Conservation (phyloP, 1,284 basidiomycete genomes). For the Porodaedalea pini region DNA sequence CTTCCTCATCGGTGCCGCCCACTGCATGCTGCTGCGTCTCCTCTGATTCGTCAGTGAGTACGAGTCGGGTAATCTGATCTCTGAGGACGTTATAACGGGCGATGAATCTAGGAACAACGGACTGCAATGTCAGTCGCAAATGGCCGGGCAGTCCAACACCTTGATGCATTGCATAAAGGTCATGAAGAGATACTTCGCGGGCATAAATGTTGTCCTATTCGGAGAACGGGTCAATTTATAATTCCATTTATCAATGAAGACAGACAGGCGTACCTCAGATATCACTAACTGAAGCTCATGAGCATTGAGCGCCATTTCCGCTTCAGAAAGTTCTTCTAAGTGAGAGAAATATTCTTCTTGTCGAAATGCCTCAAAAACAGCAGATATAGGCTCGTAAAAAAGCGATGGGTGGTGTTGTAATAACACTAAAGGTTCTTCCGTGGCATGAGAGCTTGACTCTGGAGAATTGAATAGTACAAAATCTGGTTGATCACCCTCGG, state of each 20-base stretch:
- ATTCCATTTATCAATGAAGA: background rate
- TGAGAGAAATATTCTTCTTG: constrained; percentile 50
- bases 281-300: constrained; percentile 60
- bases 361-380: constrained; percentile 65
- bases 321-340: constrained; percentile 46
- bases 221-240: constrained; percentile 17
- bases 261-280: constrained; percentile 51
- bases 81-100: constrained; percentile 61
- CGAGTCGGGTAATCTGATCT: constrained; percentile 49
- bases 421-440: constrained; percentile 35
- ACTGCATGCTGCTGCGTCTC: constrained; percentile 25
- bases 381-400: constrained; percentile 68
- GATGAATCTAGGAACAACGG: constrained; percentile 58
- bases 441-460: constrained; percentile 8
- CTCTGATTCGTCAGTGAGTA: constrained; percentile 29
- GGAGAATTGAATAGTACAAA: constrained; percentile 60
- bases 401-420: constrained; percentile 60
- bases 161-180: constrained; percentile 68
- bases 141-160: constrained; percentile 59
- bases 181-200: constrained; percentile 67
- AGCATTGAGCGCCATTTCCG: constrained; percentile 64
- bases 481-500: constrained; percentile 38
- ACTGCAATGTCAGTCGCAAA: constrained; percentile 55
- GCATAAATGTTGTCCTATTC: constrained; percentile 68
- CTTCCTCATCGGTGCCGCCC: constrained; percentile 13